Conservation (phyloP, 78 protist genomes). For the Emiliania huxleyi region DNA sequence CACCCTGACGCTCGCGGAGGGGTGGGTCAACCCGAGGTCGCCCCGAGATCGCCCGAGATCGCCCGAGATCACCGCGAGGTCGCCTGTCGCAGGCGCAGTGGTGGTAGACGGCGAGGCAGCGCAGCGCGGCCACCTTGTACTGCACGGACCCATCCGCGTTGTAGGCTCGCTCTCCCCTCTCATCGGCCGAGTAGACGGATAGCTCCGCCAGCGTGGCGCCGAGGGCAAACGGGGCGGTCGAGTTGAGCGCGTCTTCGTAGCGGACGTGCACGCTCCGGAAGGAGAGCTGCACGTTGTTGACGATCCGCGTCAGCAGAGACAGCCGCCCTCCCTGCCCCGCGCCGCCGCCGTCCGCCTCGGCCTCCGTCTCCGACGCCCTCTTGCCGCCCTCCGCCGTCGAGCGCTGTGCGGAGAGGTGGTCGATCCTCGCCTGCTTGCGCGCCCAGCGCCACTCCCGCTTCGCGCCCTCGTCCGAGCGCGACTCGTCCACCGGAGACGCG, state of each 20-base stretch:
- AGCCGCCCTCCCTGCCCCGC: neutral
- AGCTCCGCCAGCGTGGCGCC: constrained; percentile 1
- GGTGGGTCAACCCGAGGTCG: no score
- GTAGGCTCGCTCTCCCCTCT: neutral
- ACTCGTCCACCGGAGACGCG: neutral
- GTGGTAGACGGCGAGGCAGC: neutral
- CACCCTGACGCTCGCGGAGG: neutral
- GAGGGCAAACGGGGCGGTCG: neutral
- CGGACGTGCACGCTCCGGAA: neutral
- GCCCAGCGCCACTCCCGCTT: neutral
- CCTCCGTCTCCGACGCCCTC: neutral
- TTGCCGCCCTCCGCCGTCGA: neutral
- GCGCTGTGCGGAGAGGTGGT: neutral
- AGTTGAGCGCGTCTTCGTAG: neutral
- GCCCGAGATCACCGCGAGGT: no score
- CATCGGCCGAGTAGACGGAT: neutral
- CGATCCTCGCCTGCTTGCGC: neutral
- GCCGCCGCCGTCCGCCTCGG: neutral
- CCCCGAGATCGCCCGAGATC: no score
- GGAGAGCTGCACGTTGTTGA: neutral
- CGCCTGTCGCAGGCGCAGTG: neutral
- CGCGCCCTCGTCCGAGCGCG: neutral
- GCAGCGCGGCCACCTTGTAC: neutral
- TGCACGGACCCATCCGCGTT: neutral
- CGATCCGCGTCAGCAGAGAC: neutral